Conservation (phyloP, 805 yeast genomes). For the Candida sonorensis region DNA sequence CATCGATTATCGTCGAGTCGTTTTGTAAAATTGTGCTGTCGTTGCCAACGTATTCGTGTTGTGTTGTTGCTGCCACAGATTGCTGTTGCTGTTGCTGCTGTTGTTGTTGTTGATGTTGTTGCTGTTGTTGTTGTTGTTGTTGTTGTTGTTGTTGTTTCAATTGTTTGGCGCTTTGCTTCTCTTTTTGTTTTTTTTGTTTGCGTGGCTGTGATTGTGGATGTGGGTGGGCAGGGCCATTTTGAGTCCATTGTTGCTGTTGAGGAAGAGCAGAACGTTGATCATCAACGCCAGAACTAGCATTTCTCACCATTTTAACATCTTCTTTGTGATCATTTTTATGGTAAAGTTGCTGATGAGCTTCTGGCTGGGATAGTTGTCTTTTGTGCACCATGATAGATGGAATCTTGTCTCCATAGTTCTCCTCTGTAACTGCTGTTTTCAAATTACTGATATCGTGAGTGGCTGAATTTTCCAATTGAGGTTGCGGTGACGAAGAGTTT, state of each 20-base stretch:
- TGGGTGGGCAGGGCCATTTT: too few species aligned
- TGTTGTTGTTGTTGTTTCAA: background rate
- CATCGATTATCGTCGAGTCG: constrained; percentile 21
- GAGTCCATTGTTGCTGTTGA: too few species aligned
- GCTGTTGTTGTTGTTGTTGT: constrained; percentile 1
- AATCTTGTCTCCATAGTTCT: too few species aligned
- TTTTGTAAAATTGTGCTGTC: constrained; percentile 22
- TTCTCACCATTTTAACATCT: background rate
- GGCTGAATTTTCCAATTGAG: too few species aligned
- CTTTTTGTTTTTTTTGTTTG: background rate
- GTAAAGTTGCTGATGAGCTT: too few species aligned
- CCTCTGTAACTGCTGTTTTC: too few species aligned
- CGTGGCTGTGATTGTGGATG: background rate
- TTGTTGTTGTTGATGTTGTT: constrained; percentile 1
- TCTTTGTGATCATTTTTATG: constrained; percentile 2
- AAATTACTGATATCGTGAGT: too few species aligned
- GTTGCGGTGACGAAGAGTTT: too few species aligned
- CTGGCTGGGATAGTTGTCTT: too few species aligned
- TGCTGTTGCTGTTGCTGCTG: background rate
- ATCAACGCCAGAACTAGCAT: background rate
- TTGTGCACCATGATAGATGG: too few species aligned
- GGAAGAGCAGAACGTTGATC: background rate
- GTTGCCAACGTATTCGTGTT: constrained; percentile 9
- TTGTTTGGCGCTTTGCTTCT: background rate
- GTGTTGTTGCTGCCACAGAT: constrained; percentile 1